phyloP scores from a whole-genome alignment of 352 stramenopile species.

The Peronospora belbahrii region DNA sequence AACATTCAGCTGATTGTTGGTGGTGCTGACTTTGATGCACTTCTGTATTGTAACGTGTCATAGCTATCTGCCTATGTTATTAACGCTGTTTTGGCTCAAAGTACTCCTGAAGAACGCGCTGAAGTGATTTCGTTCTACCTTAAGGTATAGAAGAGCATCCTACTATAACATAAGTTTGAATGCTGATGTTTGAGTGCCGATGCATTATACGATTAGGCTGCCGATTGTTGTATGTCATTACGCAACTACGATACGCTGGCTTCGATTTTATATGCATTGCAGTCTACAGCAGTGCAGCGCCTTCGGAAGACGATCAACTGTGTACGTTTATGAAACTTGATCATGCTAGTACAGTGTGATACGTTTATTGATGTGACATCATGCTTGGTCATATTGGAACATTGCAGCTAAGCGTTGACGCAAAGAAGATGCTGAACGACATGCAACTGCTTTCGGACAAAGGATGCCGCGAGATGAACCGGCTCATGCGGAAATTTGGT shows the following conservation, averaged over 20 bases:
- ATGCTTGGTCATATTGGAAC: not conserved
- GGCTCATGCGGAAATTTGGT: slow-evolving; percentile 60
- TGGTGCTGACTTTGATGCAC: not conserved
- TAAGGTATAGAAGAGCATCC: slow-evolving; percentile 26
- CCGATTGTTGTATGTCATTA: slow-evolving; percentile 58
- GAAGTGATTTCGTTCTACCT: slow-evolving; percentile 78
- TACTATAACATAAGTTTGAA: not conserved
- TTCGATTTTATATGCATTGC: slow-evolving; percentile 76
- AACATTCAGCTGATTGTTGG: not conserved
- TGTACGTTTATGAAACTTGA: slow-evolving; percentile 30
- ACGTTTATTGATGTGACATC: too few species aligned
- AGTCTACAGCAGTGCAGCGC: slow-evolving; percentile 82
- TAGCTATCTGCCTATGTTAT: slow-evolving; percentile 79
- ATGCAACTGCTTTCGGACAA: slow-evolving; percentile 79
- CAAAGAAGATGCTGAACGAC: slow-evolving; percentile 67
- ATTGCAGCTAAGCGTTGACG: slow-evolving; percentile 42
- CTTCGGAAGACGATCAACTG: slow-evolving; percentile 65
- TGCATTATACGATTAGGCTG: slow-evolving; percentile 35
- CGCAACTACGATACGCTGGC: slow-evolving; percentile 81
- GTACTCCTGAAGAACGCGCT: slow-evolving; percentile 49
- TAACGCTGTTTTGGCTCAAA: slow-evolving; percentile 70
- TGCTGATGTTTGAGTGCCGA: not conserved
- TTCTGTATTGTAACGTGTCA: not conserved
- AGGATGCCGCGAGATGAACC: slow-evolving; percentile 80
- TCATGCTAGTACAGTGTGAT: not conserved